A percentile compares a stretch with the other conserved stretches of the same genome.
phyloP scores from a whole-genome alignment of 1,139 yeast genomes.

The Kodamaea alishanica region DNA sequence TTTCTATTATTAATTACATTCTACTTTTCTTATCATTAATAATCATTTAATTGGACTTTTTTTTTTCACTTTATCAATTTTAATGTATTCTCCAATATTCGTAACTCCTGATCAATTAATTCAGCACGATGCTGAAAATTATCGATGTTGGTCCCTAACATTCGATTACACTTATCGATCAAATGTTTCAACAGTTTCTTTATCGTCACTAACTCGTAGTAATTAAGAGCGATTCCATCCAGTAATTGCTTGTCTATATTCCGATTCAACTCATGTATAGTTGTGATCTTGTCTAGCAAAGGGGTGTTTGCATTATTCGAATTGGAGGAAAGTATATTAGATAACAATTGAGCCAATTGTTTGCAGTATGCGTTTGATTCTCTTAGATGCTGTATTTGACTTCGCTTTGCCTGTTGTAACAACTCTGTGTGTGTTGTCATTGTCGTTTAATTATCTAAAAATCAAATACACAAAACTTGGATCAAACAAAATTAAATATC shows the following conservation, averaged over 20 bases:
- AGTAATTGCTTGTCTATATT: slow-evolving; percentile 36
- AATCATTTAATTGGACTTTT: background rate
- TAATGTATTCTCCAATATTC: slow-evolving; percentile 22
- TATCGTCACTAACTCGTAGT: slow-evolving; percentile 20
- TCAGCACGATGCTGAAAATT: slow-evolving; percentile 22
- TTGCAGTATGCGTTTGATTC: slow-evolving; percentile 28
- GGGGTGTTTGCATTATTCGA: slow-evolving; percentile 26
- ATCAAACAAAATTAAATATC: too few species aligned
- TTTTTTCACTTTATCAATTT: slow-evolving; percentile 6
- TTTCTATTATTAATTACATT: background rate
- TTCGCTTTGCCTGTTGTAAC: slow-evolving; percentile 34
- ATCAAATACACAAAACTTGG: too few species aligned
- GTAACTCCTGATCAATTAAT: slow-evolving; percentile 21
- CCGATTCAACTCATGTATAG: slow-evolving; percentile 39
- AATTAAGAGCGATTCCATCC: slow-evolving; percentile 14
- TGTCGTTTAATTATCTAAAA: background rate
- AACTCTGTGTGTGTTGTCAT: slow-evolving; percentile 28
- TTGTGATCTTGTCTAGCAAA: slow-evolving; percentile 41
- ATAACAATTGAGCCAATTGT: slow-evolving; percentile 27
- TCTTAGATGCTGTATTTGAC: slow-evolving; percentile 28
- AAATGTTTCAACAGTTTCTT: slow-evolving; percentile 20
- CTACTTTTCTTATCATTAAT: background rate
- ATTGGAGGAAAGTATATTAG: slow-evolving; percentile 25
- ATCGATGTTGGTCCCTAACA: slow-evolving; percentile 13
- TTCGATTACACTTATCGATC: slow-evolving; percentile 17